These are phyloP conservation scores for Fusarium pseudoanthophilum DNA, from an alignment of 2,329 filamentous ascomycete species.

Conservation along the genomic window DNA sequence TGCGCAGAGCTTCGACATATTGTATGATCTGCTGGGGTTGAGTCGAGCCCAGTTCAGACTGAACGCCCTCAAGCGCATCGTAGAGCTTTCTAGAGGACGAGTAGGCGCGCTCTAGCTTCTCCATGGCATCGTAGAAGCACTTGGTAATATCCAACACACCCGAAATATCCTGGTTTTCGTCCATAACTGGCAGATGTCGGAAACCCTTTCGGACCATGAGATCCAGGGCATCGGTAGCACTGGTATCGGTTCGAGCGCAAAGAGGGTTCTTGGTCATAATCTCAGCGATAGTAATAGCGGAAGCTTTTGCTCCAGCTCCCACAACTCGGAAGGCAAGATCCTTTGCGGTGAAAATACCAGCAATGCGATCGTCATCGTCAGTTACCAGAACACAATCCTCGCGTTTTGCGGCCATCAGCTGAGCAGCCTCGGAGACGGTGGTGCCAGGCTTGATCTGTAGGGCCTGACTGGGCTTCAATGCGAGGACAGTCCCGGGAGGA, in stretches of 20 bases:
- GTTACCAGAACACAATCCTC: conserved; percentile 98
- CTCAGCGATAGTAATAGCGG: conserved; percentile 91
- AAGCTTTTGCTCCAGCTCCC: conserved; percentile 87
- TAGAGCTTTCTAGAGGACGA: conserved; percentile 98
- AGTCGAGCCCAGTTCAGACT: conserved; percentile 93
- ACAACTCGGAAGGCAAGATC: conserved; percentile 98
- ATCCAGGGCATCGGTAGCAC: conserved; percentile 95
- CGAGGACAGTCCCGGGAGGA: conserved; percentile 93
- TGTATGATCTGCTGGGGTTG: conserved; percentile 99
- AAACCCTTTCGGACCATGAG: conserved; percentile 99
- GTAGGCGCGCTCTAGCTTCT: conserved; percentile 97
- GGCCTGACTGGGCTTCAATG: conserved; percentile 92
- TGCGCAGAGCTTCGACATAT: conserved; percentile 94
- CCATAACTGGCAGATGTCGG: conserved; percentile 97
- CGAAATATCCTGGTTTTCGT: conserved; percentile 99
- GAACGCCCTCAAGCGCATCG: conserved; percentile 95
- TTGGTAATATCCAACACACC: conserved; percentile 99
- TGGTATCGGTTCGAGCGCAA: conserved; percentile 96
- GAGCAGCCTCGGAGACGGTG: conserved; percentile 93
- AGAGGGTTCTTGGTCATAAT: conserved; percentile 99
- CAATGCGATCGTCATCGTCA: conserved; percentile 96
- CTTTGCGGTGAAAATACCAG: conserved; percentile 98
- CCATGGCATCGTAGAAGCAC: conserved; percentile 99
- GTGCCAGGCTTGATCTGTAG: conserved; percentile 97
- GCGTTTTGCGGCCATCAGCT: conserved; percentile 98